These are phyloP conservation scores for Cutaneotrichosporon sp. DNA, from an alignment of 1,284 basidiomycete genomes.

Conservation along the genomic window DNA sequence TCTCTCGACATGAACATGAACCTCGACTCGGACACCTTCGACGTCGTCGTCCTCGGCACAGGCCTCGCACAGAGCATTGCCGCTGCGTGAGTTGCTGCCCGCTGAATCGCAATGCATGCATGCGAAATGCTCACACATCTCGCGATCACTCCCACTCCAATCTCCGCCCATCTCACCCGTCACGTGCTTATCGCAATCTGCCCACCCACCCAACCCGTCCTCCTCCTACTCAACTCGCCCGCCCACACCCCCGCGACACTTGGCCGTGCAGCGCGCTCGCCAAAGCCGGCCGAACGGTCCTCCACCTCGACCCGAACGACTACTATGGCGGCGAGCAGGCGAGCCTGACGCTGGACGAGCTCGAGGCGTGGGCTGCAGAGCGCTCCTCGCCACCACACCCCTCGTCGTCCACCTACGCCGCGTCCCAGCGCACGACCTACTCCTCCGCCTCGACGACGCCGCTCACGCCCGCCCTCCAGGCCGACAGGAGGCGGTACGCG, in stretches of 20 bases:
- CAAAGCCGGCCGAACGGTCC: constrained; percentile 80
- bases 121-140: not conserved
- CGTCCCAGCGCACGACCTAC: constrained; percentile 18
- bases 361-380: constrained; percentile 65
- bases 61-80: constrained; percentile 82
- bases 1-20: not conserved
- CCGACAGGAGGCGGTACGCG: constrained; percentile 74
- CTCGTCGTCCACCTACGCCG: not conserved
- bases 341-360: constrained; percentile 76
- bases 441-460: constrained; percentile 42
- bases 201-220: not conserved
- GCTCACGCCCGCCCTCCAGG: constrained; percentile 56
- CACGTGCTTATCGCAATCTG: constrained; percentile 6
- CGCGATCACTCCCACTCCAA: not conserved
- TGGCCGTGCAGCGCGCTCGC: constrained; percentile 68
- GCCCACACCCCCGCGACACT: not conserved
- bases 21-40: constrained; percentile 60
- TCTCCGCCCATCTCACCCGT: constrained; percentile 34
- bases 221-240: not conserved
- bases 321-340: constrained; percentile 87
- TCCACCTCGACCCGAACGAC: constrained; percentile 79
- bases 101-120: not conserved
- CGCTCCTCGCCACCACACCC: constrained; percentile 12
- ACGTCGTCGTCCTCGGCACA: constrained; percentile 82
- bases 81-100: constrained; percentile 69